A percentile compares a stretch with the other conserved stretches of the same genome.
Evolutionary conservation across 208 protist species (phyloP).

Genomic region (Angomonas ambiguus): DNA sequence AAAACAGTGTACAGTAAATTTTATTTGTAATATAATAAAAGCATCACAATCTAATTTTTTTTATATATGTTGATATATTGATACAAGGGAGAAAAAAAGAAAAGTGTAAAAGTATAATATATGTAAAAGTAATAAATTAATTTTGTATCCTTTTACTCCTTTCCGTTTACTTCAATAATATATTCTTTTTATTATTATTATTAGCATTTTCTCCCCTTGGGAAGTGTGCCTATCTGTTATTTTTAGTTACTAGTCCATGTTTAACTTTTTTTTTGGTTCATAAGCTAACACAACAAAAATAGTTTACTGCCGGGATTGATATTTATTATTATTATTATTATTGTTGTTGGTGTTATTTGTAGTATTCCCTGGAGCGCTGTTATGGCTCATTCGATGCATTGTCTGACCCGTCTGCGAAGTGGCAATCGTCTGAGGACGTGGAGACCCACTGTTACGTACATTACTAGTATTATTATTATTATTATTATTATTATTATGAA

Average conservation of each 20-base stretch:
- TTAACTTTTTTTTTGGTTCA: neutral
- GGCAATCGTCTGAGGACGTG: neutral
- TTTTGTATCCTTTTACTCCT: neutral
- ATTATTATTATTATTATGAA: neutral
- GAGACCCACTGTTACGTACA: neutral
- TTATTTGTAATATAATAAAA: neutral
- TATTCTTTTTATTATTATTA: neutral
- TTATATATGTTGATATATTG: neutral
- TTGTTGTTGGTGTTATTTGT: constrained; percentile 5
- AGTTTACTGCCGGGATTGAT: no score
- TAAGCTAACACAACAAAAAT: neutral
- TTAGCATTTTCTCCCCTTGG: neutral
- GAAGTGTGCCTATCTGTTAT: no score
- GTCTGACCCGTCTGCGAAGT: neutral
- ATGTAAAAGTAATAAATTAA: no score
- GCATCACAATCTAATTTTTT: no score
- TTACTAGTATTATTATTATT: no score
- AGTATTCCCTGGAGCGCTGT: no score
- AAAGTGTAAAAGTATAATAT: constrained; percentile 7
- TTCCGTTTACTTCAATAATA: neutral
- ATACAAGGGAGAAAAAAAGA: constrained; percentile 4
- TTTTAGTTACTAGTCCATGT: no score
- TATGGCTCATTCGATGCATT: no score
- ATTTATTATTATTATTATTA: no score
- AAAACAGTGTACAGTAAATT: neutral